Evolutionary conservation across 1,284 basidiomycete genomes (phyloP), one percentile per base, ranked within the genome.

Genomic region (Boletus sp.): DNA sequence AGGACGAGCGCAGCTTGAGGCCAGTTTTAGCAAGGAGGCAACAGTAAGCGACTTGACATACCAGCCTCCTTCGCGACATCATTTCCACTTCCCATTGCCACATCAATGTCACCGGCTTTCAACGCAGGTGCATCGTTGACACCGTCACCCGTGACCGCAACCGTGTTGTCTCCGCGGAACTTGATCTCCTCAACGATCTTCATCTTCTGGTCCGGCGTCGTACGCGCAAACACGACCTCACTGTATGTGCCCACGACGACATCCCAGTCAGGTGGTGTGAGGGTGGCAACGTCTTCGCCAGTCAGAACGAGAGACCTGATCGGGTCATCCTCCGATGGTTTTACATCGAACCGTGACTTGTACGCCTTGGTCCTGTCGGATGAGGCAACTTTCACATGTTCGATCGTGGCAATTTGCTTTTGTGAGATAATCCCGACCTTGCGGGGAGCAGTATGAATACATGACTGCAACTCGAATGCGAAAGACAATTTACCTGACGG

Each of bases 91-190:
- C 89, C 89, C 89, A 92, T 91, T 12, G 86, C 82, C 38, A 92
- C 85, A 54, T 89, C 89, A 52, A 92, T 91, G 59, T 91, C 88
- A 5, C 88, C 86, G 67, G 87, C 88, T 62, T 89, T 89, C 54
- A 92, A 41, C 55, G 69, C 50, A 55, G 80, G 77, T 1, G 76
- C 74, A 55, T 82, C 80, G 58, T 82, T 82, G 35, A 79, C 77
- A 43, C 80, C 80, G 47, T 82, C 80, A 13, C 80, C 65, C 2
- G 65, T 82, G 5, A 79, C 79, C 8, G 73, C 80, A 17, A 83
- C 78, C 2, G 74, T 69, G 44, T 71, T 71, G 12, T 71, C 69
- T 17, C 69, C 57, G 14, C 75, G 64, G 29, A 62, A 62, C 53
- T 80, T 76, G 53, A 80, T 71, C 54, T 76, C 72, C 55, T 76